Evolutionary conservation across 2,329 filamentous ascomycete genomes (phyloP), one percentile per base, ranked within the genome.

Genomic region (Neocatenulostroma microsporum): DNA sequence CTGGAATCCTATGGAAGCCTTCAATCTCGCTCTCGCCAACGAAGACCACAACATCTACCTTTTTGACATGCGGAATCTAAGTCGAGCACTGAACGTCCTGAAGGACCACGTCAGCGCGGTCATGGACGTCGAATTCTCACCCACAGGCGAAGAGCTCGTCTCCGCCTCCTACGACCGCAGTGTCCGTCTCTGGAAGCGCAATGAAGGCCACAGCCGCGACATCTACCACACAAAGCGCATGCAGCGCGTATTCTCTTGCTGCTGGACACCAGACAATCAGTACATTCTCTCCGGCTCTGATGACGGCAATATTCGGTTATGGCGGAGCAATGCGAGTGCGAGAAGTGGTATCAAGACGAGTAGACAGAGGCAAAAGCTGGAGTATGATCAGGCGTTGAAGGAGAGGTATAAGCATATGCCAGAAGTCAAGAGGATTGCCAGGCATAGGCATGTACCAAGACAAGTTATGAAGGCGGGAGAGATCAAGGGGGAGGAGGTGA

Each of bases 171-270:
- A 91, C 64, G 85, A 93, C 57, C 79, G 87, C 44, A 94, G 86
- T 4, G 72, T 98, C 35, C 78, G 91, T 34, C 68, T 96, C 33
- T 96, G 87, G 84, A 78, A 78, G 57, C 75, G 84, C 39, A 76
- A 80, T 47, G 70, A 80, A 44, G 89, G 89, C 17, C 85, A 91
- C 62, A 88, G 84, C 11, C 75, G 88, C 50, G 91, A 98, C 56
- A 79, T 95, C 32, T 98, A 96, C 64, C 88, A 96, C 68, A 96
- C 91, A 13, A 94, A 95, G 66, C 80, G 91, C 46, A 95, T 95
- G 89, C 89, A 96, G 68, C 77, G 89, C 50, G 87, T 95, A 38
- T 93, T 93, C 67, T 80, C 82, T 8, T 79, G 79, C 31, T 77
- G 76, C 44, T 96, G 84, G 73, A 91, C 87, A 0, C 84, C 87